Percentiles rank a stretch among this genome's conserved stretches.
Evolutionary conservation across 2,329 filamentous ascomycete species (phyloP).

Genomic region (Lasiodiplodia gonubiensis): DNA sequence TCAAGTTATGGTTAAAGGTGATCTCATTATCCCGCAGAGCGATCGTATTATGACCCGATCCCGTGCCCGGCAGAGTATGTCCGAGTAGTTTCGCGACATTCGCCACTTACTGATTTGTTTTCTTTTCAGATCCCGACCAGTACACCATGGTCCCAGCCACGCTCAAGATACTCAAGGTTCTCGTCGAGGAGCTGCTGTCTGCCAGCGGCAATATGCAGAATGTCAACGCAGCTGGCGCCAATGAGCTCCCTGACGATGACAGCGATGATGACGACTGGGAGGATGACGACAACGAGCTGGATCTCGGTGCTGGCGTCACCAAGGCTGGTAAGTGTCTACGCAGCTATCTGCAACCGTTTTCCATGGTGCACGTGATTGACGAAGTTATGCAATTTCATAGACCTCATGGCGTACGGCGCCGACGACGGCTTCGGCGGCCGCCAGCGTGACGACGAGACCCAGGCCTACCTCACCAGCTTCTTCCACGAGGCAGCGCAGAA

Average conservation of each 20-base stretch:
- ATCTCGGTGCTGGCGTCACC: constrained; percentile 66
- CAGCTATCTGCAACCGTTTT: constrained; percentile 27
- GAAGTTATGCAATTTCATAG: constrained; percentile 40
- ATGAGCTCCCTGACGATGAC: constrained; percentile 68
- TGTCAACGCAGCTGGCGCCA: constrained; percentile 63
- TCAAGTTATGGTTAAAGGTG: constrained; percentile 86
- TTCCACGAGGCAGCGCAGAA: constrained; percentile 66
- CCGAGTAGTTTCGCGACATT: constrained; percentile 28
- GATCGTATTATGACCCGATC: constrained; percentile 93
- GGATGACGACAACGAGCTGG: constrained; percentile 74
- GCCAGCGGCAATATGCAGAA: constrained; percentile 58
- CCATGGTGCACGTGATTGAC: constrained; percentile 10
- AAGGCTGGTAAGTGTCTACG: constrained; percentile 42
- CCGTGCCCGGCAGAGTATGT: constrained; percentile 78
- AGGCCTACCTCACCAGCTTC: constrained; percentile 81
- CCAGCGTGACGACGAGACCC: constrained; percentile 86
- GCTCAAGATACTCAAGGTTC: constrained; percentile 94
- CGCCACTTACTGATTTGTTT: not conserved
- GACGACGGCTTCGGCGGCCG: constrained; percentile 61
- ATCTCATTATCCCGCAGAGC: constrained; percentile 79
- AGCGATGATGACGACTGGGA: constrained; percentile 85
- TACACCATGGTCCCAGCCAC: constrained; percentile 87
- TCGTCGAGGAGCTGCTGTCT: constrained; percentile 88
- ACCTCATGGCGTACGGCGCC: constrained; percentile 76
- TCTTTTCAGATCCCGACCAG: constrained; percentile 74